Conservation (phyloP, 2,329 filamentous ascomycete species). For the Neoscytalidium dimidiatum region DNA sequence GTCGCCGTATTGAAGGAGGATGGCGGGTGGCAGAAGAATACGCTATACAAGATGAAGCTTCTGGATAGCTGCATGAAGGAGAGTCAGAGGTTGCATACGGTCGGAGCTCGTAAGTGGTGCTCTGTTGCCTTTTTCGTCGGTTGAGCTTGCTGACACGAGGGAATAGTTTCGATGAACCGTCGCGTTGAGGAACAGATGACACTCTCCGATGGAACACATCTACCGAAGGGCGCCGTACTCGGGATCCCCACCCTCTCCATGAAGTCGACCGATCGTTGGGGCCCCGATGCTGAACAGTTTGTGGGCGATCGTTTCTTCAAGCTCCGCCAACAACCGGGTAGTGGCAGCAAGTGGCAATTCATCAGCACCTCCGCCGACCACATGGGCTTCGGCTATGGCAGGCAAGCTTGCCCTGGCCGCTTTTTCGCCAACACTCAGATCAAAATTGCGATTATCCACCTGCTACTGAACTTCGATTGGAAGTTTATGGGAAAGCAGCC, state of each 20-base stretch:
- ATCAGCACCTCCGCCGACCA: constrained; percentile 7
- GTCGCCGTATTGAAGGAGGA: constrained; percentile 27
- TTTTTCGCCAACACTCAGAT: constrained; percentile 24
- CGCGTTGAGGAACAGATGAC: neutral
- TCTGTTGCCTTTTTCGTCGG: neutral
- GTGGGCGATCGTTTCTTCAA: neutral
- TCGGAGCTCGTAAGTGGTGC: neutral
- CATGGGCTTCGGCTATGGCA: constrained; percentile 2
- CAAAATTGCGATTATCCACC: constrained; percentile 20
- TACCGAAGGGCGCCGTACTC: neutral
- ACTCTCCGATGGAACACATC: neutral
- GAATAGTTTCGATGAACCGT: neutral
- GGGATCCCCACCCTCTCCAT: neutral
- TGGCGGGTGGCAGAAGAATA: constrained; percentile 28
- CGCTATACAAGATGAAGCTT: constrained; percentile 32
- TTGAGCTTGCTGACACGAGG: neutral
- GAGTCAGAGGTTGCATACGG: constrained; percentile 25
- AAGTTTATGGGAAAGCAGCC: neutral
- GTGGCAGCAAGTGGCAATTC: neutral
- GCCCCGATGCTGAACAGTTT: constrained; percentile 17
- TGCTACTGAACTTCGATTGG: constrained; percentile 23
- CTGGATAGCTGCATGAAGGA: constrained; percentile 39
- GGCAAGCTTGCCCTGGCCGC: constrained; percentile 21
- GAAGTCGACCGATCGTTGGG: constrained; percentile 1
- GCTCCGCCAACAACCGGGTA: neutral